These are phyloP conservation scores for Amphicarpaea edgeworthii DNA, from an alignment of 306 rosid species.

Conservation along the genomic window DNA sequence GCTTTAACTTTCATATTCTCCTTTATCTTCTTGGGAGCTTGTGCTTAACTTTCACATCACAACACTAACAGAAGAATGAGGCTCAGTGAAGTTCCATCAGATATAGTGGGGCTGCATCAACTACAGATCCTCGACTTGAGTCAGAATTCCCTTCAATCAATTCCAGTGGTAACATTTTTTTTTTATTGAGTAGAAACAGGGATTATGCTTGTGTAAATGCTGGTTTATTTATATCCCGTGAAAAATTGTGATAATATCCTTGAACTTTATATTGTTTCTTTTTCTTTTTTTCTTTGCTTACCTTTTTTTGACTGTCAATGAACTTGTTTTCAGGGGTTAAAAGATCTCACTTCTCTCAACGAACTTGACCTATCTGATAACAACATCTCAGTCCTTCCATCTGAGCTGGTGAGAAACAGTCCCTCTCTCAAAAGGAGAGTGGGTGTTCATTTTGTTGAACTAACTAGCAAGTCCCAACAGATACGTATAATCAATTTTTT, in stretches of 20 bases:
- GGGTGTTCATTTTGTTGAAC: conserved; percentile 32
- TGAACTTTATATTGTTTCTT: conserved; percentile 15
- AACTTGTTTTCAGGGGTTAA: conserved; percentile 69
- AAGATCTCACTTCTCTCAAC: conserved; percentile 66
- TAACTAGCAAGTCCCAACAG: conserved; percentile 2
- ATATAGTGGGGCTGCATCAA: conserved; percentile 68
- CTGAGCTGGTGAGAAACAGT: conserved; percentile 78
- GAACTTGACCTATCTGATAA: conserved; percentile 91
- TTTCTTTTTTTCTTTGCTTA: conserved; percentile 36
- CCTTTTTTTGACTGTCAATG: no score
- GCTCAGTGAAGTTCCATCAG: conserved; percentile 72
- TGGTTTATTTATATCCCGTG: conserved; percentile 30
- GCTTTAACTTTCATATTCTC: background rate
- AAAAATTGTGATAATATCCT: conserved; percentile 22
- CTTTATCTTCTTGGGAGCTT: conserved; percentile 26
- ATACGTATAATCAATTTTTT: background rate
- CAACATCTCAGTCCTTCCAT: conserved; percentile 78
- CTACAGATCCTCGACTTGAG: conserved; percentile 79
- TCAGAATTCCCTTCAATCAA: conserved; percentile 82
- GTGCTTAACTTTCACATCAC: conserved; percentile 44
- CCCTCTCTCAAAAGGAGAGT: conserved; percentile 9
- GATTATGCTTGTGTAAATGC: conserved; percentile 32
- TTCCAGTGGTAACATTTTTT: conserved; percentile 73
- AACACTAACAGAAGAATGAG: conserved; percentile 72
- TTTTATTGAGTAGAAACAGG: conserved; percentile 17